A percentile compares a stretch with the other conserved stretches of the same genome.
phyloP scores from a whole-genome alignment of 2,329 filamentous ascomycete species.

The Ceratocystis cubensis region DNA sequence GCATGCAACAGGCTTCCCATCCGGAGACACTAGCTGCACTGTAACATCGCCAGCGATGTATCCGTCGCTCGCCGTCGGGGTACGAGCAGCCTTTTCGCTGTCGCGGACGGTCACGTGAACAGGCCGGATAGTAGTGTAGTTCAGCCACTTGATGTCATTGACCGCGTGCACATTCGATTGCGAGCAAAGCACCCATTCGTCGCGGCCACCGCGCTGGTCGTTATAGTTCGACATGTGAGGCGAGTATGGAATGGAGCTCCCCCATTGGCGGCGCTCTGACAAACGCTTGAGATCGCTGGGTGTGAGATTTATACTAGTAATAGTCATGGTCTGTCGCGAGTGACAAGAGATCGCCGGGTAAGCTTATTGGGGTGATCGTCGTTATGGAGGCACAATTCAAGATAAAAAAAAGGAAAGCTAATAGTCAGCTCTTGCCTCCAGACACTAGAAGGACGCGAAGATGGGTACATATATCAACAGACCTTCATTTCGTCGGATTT shows the following conservation, averaged over 20 bases:
- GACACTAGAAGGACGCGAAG: no score
- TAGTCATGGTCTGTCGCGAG: neutral
- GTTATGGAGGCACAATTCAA: neutral
- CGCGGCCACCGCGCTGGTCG: neutral
- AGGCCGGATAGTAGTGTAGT: neutral
- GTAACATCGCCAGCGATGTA: slow-evolving; percentile 5
- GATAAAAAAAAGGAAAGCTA: neutral
- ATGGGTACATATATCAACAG: neutral
- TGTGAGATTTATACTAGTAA: neutral
- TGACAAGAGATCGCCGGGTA: neutral
- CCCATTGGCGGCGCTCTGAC: neutral
- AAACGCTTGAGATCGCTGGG: slow-evolving; percentile 5
- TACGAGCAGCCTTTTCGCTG: neutral
- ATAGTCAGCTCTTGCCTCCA: no score
- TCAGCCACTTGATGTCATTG: slow-evolving; percentile 13
- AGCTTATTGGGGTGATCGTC: neutral
- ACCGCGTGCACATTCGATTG: slow-evolving; percentile 5
- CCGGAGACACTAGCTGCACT: slow-evolving; percentile 2
- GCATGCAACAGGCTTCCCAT: neutral
- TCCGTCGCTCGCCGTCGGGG: neutral
- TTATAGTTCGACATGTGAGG: neutral
- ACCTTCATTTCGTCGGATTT: neutral
- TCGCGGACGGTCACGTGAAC: neutral
- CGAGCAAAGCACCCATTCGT: slow-evolving; percentile 8
- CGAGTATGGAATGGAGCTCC: neutral